A percentile compares a stretch with the other conserved stretches of the same genome.
These are phyloP conservation scores for Gossypium anomalum DNA, from an alignment of 345 rosid species.

Conservation along the genomic window DNA sequence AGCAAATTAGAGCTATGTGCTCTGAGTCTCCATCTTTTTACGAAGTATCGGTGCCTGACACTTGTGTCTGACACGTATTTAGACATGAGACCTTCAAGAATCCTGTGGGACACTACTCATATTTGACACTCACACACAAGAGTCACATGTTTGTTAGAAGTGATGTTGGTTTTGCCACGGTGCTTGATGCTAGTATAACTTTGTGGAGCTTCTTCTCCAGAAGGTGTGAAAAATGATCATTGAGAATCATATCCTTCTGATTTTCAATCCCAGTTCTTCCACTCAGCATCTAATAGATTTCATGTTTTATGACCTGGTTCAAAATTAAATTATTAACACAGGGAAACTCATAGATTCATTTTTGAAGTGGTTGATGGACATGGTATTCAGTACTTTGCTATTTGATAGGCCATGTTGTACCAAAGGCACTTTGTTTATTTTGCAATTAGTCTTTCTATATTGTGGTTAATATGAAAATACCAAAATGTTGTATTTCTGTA, in stretches of 20 bases:
- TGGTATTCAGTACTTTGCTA: background rate
- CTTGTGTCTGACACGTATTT: background rate
- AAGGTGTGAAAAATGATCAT: conserved; percentile 53
- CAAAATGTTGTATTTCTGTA: background rate
- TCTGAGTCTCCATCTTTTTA: background rate
- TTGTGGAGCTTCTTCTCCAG: conserved; percentile 40
- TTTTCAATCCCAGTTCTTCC: conserved; percentile 69
- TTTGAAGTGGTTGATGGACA: background rate
- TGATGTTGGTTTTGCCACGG: conserved; percentile 53
- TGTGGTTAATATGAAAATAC: background rate
- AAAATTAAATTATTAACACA: background rate
- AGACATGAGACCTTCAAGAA: background rate
- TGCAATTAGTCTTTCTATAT: background rate
- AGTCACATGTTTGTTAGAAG: conserved; percentile 23
- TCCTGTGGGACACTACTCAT: background rate
- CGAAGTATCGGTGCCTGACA: conserved; percentile 8
- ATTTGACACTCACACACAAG: too few species aligned
- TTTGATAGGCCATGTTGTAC: background rate
- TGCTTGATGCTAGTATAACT: conserved; percentile 56
- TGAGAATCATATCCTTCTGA: conserved; percentile 53
- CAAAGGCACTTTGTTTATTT: background rate
- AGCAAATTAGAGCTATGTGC: conserved; percentile 32
- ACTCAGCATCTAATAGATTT: conserved; percentile 28
- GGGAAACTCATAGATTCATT: conserved; percentile 3
- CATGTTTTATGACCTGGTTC: conserved; percentile 53